A percentile compares a stretch with the other conserved stretches of the same genome.
These are phyloP conservation scores for Fusarium chaquense DNA, from an alignment of 2,329 filamentous ascomycete genomes.

Conservation along the genomic window DNA sequence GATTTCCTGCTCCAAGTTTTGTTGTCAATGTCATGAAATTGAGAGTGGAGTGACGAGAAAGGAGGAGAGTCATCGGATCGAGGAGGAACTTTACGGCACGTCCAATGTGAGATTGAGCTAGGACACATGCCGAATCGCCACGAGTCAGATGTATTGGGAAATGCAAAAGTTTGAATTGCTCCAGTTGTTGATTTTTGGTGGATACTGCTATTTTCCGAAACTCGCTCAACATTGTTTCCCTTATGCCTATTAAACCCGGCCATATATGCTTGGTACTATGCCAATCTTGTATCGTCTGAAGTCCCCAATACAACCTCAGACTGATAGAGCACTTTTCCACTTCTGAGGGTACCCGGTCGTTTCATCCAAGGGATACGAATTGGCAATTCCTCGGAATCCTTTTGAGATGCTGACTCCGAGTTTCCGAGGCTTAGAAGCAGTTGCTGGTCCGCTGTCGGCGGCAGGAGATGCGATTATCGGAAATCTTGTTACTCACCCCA, in stretches of 20 bases:
- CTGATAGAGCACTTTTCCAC: neutral
- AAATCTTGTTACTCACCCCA: constrained; percentile 17
- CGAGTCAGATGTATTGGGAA: neutral
- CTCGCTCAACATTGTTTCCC: neutral
- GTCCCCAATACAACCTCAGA: neutral
- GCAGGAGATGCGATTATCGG: constrained; percentile 22
- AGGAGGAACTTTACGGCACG: neutral
- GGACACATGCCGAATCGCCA: neutral
- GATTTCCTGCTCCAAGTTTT: neutral
- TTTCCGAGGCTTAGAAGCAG: constrained; percentile 13
- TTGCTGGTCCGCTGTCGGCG: constrained; percentile 42
- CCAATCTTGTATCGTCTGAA: neutral
- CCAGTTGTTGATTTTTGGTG: neutral
- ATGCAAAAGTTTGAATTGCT: neutral
- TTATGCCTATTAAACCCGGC: neutral
- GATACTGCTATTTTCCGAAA: neutral
- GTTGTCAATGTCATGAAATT: neutral
- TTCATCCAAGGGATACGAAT: neutral
- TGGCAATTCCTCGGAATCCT: constrained; percentile 53
- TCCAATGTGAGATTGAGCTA: neutral
- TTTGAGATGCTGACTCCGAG: constrained; percentile 45
- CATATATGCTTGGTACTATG: neutral
- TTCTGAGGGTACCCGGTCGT: neutral
- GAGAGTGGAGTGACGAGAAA: neutral
- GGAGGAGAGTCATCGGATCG: neutral